Conservation (phyloP, 495 filamentous ascomycete species). For the Penicillium canariense region DNA sequence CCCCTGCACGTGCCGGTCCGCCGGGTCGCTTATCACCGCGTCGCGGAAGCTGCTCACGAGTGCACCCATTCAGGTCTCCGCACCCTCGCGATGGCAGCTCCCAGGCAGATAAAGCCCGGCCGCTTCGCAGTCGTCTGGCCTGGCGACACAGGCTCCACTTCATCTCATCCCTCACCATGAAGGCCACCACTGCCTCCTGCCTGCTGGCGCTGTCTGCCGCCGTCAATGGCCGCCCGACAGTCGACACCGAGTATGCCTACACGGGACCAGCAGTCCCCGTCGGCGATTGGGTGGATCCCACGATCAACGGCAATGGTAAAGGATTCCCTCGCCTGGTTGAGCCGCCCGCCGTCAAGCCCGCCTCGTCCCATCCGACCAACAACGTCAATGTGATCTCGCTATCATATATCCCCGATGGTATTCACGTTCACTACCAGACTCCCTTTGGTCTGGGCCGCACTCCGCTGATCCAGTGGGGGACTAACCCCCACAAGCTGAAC, state of each 20-base stretch:
- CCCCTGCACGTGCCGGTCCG: background rate
- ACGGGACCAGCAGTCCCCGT: constrained; percentile 47
- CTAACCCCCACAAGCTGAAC: constrained; percentile 23
- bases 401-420: constrained; percentile 48
- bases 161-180: constrained; percentile 21
- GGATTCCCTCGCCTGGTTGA: constrained; percentile 53
- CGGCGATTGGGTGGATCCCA: constrained; percentile 51
- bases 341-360: constrained; percentile 51
- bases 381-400: constrained; percentile 54
- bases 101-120: constrained; percentile 3
- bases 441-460: constrained; percentile 46
- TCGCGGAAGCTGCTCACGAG: background rate
- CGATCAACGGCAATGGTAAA: constrained; percentile 52
- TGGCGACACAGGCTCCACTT: background rate
- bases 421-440: constrained; percentile 55
- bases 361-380: constrained; percentile 40
- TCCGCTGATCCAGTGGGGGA: constrained; percentile 45
- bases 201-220: constrained; percentile 21
- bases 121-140: background rate
- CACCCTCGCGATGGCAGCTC: background rate
- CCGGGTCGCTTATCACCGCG: background rate
- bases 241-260: constrained; percentile 43
- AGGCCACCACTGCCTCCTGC: constrained; percentile 20
- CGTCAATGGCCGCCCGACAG: constrained; percentile 29
- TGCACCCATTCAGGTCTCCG: background rate